A percentile compares a stretch with the other conserved stretches of the same genome.
phyloP scores from a whole-genome alignment of 768 basidiomycete species.

The Mycena maculata region DNA sequence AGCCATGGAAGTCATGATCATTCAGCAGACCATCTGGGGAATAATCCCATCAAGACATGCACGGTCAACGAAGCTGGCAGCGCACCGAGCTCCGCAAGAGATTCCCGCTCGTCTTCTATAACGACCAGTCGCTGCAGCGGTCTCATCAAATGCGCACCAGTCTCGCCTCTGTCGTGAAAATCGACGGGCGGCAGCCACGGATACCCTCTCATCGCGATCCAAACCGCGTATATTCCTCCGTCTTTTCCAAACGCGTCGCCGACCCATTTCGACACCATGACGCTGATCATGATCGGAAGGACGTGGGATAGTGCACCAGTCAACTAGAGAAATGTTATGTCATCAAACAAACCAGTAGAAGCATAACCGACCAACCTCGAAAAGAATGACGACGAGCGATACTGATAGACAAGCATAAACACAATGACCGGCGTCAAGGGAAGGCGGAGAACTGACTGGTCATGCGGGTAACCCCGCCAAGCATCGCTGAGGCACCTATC shows the following conservation, averaged over 20 bases:
- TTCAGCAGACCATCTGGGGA: conserved; percentile 54
- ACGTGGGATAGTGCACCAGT: conserved; percentile 85
- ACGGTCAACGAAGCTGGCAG: neutral
- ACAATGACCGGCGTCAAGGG: neutral
- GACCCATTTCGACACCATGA: conserved; percentile 83
- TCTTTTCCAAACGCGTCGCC: conserved; percentile 77
- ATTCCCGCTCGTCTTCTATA: conserved; percentile 61
- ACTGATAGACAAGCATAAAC: conserved; percentile 52
- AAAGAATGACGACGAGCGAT: conserved; percentile 80
- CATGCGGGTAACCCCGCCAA: conserved; percentile 83
- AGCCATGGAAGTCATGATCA: conserved; percentile 66
- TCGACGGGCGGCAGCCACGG: conserved; percentile 77
- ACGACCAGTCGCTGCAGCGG: conserved; percentile 60
- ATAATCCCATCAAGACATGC: conserved; percentile 9
- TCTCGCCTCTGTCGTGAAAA: conserved; percentile 73
- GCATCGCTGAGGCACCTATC: conserved; percentile 80
- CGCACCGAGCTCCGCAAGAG: conserved; percentile 62
- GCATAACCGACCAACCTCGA: conserved; percentile 60
- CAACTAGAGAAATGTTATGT: conserved; percentile 52
- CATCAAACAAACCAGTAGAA: neutral
- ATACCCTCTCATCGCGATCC: conserved; percentile 78
- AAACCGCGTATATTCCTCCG: conserved; percentile 72
- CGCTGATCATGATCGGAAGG: conserved; percentile 84
- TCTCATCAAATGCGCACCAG: conserved; percentile 71
- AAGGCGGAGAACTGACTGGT: conserved; percentile 60